A percentile compares a stretch with the other conserved stretches of the same genome.
These are phyloP conservation scores for Fusarium sp. DNA, from an alignment of 2,329 filamentous ascomycete species.

Conservation along the genomic window DNA sequence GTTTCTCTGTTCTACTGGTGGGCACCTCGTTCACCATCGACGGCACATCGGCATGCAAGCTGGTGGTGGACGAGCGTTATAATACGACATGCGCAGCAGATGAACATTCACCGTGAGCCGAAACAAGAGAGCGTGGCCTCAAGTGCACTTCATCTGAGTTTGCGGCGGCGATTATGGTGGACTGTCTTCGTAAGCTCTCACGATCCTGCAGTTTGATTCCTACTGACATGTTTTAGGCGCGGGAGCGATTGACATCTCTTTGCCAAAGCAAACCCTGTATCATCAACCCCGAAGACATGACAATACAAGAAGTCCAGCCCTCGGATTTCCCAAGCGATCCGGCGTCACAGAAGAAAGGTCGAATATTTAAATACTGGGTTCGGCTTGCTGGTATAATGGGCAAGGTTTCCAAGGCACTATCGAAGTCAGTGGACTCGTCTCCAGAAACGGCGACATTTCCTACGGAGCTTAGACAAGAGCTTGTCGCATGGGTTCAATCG, in stretches of 20 bases:
- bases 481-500: conserved; percentile 28
- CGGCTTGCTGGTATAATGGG: conserved; percentile 54
- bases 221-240: conserved; percentile 12
- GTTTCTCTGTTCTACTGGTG: conserved; percentile 58
- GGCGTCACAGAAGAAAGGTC: conserved; percentile 47
- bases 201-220: accelerated
- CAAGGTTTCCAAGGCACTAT: conserved; percentile 51
- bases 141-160: conserved; percentile 3
- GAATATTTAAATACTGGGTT: conserved; percentile 56
- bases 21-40: conserved; percentile 52
- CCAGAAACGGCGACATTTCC: conserved; percentile 15
- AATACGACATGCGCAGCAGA: conserved; percentile 56
- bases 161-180: conserved; percentile 36
- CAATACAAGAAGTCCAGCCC: conserved; percentile 50
- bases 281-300: conserved; percentile 55
- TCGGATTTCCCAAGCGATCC: conserved; percentile 52
- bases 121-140: conserved; percentile 11
- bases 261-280: conserved; percentile 57
- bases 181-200: conserved; percentile 29
- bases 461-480: conserved; percentile 25
- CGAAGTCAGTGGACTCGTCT: conserved; percentile 12
- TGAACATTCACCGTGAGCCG: conserved; percentile 56
- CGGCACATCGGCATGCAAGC: conserved; percentile 52
- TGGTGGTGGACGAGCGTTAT: conserved; percentile 60
- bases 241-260: conserved; percentile 49